A percentile compares a stretch with the other conserved stretches of the same genome.
Conservation (phyloP, 2,329 filamentous ascomycete species). For the Apiospora sp. region DNA sequence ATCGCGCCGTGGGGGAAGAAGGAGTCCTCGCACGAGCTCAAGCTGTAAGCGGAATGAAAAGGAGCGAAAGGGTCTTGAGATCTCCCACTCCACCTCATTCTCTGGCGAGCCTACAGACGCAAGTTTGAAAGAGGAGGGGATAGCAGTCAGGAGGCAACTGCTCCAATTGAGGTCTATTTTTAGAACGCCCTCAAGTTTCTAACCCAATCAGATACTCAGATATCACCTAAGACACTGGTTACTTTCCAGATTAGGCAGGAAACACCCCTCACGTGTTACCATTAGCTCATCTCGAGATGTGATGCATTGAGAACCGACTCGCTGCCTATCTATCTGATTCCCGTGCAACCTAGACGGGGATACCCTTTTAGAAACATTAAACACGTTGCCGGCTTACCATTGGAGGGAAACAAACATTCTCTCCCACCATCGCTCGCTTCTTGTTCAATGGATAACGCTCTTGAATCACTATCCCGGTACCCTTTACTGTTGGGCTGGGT, state of each 20-base stretch:
- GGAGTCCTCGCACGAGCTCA: not conserved
- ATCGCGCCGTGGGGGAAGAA: not conserved
- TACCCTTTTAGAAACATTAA: not conserved
- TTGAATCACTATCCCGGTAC: not conserved
- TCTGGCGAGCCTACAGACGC: not conserved
- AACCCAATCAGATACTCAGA: too few species aligned
- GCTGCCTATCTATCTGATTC: not conserved
- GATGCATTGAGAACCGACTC: not conserved
- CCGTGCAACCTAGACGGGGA: not conserved
- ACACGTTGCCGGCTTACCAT: not conserved
- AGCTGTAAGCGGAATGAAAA: not conserved
- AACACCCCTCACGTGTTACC: rapidly evolving
- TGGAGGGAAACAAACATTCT: too few species aligned
- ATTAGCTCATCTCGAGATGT: not conserved
- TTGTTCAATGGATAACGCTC: not conserved
- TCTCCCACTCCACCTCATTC: rapidly evolving
- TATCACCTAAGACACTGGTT: too few species aligned
- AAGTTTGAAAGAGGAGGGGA: not conserved
- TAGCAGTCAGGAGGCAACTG: not conserved
- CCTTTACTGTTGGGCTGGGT: not conserved
- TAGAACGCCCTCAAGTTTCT: not conserved
- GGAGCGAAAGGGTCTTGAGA: not conserved
- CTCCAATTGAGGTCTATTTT: not conserved
- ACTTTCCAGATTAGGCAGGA: not conserved
- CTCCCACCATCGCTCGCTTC: not conserved